These are phyloP conservation scores for Xylariales sp. DNA, from an alignment of 2,329 filamentous ascomycete species.

Conservation along the genomic window DNA sequence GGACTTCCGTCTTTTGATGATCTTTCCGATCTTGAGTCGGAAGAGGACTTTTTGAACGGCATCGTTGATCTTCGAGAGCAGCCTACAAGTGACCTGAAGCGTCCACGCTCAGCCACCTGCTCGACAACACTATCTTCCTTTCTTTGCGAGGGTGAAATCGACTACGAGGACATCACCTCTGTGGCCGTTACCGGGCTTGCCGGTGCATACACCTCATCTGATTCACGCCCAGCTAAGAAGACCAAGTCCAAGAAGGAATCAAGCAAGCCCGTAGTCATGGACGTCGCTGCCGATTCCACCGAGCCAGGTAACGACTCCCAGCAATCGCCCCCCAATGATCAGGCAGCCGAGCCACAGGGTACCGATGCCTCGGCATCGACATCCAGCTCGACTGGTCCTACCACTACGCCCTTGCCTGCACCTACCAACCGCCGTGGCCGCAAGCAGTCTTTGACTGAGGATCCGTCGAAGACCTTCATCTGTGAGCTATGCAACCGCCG, in stretches of 20 bases:
- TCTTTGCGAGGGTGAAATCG: slow-evolving; percentile 66
- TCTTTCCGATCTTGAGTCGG: slow-evolving; percentile 84
- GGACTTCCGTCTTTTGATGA: slow-evolving; percentile 74
- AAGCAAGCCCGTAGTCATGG: slow-evolving; percentile 39
- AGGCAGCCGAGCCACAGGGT: background rate
- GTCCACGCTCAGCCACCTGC: slow-evolving; percentile 63
- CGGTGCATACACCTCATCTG: slow-evolving; percentile 53
- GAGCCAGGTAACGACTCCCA: slow-evolving; percentile 29
- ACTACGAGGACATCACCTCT: slow-evolving; percentile 64
- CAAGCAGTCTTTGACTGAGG: slow-evolving; percentile 97
- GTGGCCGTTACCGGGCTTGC: slow-evolving; percentile 59
- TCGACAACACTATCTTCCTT: slow-evolving; percentile 66
- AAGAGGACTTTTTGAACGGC: slow-evolving; percentile 76
- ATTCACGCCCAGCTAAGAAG: slow-evolving; percentile 53
- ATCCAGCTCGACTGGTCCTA: slow-evolving; percentile 39
- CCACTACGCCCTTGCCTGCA: slow-evolving; percentile 38
- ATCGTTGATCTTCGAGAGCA: slow-evolving; percentile 63
- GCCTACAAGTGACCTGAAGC: slow-evolving; percentile 58
- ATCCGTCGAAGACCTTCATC: slow-evolving; percentile 96
- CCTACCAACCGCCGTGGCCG: slow-evolving; percentile 87
- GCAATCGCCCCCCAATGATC: slow-evolving; percentile 19
- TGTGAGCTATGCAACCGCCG: slow-evolving; percentile 94
- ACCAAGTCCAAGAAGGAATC: slow-evolving; percentile 46
- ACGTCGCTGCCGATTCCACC: slow-evolving; percentile 33
- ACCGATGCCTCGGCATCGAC: slow-evolving; percentile 32